Evolutionary conservation across 2,329 filamentous ascomycete genomes (phyloP), one percentile per base, ranked within the genome.

Genomic region (Rugonectria rugulosa): DNA sequence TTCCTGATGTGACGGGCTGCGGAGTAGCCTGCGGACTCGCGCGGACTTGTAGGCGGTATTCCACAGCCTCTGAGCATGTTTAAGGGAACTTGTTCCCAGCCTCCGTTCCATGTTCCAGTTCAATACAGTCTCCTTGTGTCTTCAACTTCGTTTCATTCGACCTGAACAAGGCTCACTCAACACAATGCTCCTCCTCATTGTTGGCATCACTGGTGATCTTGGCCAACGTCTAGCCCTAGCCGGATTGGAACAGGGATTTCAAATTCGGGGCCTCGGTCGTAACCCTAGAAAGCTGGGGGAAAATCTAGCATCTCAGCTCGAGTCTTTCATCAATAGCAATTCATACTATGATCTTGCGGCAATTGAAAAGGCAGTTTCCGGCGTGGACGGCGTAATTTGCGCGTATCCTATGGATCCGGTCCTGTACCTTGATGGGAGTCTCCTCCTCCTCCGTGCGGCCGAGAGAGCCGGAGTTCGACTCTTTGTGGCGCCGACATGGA

Each of bases 121-220:
- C n/a, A n/a, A n/a, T n/a, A n/a, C n/a, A n/a, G n/a, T n/a, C n/a
- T n/a, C n/a, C n/a, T n/a, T n/a, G n/a, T n/a, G n/a, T n/a, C n/a
- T n/a, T n/a, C n/a, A n/a, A n/a, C n/a, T n/a, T n/a, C n/a, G n/a
- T n/a, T n/a, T n/a, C n/a, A n/a, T n/a, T n/a, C n/a, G n/a, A n/a
- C n/a, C n/a, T n/a, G n/a, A n/a, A n/a, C n/a, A n/a, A n/a, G n/a
- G n/a, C n/a, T n/a, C n/a, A n/a, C n/a, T n/a, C n/a, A n/a, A n/a
- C n/a, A n/a, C n/a, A 27, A 75, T 76, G 72, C 65, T 76, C 23
- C 64, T 76, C 15, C 68, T 75, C 17, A 70, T 76, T 43, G 70
- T 69, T 10, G 73, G 73, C 24, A 68, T 72, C 14, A 73, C 72
- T 2, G 73, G 75, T 47, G 70, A 68, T 14, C 45, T 74, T 6